Base-by-base conservation (phyloP, 768 basidiomycete species). In the Russula olivacea region DNA sequence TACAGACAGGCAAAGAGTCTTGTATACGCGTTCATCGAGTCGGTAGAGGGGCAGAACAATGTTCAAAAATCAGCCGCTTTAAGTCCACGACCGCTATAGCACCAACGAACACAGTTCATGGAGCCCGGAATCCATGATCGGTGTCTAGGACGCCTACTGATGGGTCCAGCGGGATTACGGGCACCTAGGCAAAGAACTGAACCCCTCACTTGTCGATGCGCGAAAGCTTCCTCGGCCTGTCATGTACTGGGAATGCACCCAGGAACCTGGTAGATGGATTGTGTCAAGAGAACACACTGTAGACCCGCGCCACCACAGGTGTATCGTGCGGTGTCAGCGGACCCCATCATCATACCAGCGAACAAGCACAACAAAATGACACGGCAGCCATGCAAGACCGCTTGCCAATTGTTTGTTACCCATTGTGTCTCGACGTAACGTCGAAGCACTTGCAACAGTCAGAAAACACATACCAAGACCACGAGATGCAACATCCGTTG, bases 401-500 rank as follows among this genome's bases (percentile, higher is more conserved):
- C 65, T 64, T 64, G 66, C 65, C 57, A 59, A 25, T 61, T 66
- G 72, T 71, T 71, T 70, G 71, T 71, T 68, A 72, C 69, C 71
- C 64, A 64, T 63, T 66, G 69, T 71, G 68, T 76, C 69, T 62
- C 64, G 70, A 71, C 69, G 54, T 61, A 66, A 63, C 52, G 72
- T 71, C 70, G 72, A 68, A 80, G 81, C 81, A 79, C 82, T 80
- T 79, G 77, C 66, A 60, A 70, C 71, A 72, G 74, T 74, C 70
- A 80, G 72, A 72, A 66, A 73, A 72, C 71, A 93, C 96, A 81
- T 89, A 98, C 97, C 97, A 74, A 99, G 86, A 84, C 96, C 96
- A 86, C 96, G 95, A 74, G 94, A 97, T 65, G 96, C 97, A 71
- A 99, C 96, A 75, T 98, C 97, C 69, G 97, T 98, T 77, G 97